Conservation (phyloP, 805 yeast species). For the Candida vartiovaarae region DNA sequence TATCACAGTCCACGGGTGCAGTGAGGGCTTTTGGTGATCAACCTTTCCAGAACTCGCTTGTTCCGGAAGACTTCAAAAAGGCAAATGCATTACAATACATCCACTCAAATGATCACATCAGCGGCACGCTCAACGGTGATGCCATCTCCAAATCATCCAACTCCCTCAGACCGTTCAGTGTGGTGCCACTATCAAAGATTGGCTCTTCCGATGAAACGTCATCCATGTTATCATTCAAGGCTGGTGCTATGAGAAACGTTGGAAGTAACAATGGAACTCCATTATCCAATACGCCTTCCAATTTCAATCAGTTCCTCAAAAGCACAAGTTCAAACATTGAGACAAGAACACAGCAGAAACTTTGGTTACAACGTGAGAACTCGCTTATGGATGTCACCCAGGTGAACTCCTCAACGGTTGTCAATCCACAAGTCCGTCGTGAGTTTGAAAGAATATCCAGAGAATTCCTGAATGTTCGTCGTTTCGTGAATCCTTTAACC, state of each 20-base stretch:
- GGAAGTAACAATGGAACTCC: constrained; percentile 6
- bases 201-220: constrained; percentile 15
- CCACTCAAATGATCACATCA: constrained; percentile 24
- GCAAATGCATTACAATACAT: constrained; percentile 14
- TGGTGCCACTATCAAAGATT: constrained; percentile 8
- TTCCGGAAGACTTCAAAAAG: constrained; percentile 12
- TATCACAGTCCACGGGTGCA: constrained; percentile 49
- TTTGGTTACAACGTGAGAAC: constrained; percentile 79
- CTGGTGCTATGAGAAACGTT: constrained; percentile 11
- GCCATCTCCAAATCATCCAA: constrained; percentile 12
- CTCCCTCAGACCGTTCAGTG: constrained; percentile 22
- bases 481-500: constrained; percentile 64
- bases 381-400: constrained; percentile 49
- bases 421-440: constrained; percentile 51
- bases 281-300: constrained; percentile 23
- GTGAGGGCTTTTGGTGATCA: constrained; percentile 34
- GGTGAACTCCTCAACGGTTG: constrained; percentile 5
- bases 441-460: constrained; percentile 74
- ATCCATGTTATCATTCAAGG: constrained; percentile 18
- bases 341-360: constrained; percentile 74
- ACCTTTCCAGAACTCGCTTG: constrained; percentile 21
- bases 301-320: constrained; percentile 36
- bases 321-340: constrained; percentile 35
- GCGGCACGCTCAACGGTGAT: constrained; percentile 10
- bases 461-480: constrained; percentile 62